phyloP scores from a whole-genome alignment of 2,329 filamentous ascomycete genomes.

The Arthrobotrys musiformis region DNA sequence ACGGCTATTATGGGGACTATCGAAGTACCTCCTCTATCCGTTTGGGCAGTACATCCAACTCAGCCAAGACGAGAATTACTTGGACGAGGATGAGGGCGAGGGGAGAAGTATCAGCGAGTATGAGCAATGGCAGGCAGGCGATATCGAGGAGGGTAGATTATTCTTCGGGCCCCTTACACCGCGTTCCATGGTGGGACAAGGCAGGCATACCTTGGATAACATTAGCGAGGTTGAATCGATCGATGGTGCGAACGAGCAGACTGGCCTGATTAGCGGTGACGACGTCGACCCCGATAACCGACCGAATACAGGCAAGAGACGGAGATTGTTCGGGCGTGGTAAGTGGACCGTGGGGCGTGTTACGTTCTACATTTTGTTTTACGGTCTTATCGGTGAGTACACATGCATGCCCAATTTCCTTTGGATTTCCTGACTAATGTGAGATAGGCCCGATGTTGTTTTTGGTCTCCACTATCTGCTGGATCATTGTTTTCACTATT shows the following conservation, averaged over 20 bases:
- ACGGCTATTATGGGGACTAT: constrained; percentile 81
- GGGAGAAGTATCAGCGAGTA: constrained; percentile 98
- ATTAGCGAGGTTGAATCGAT: constrained; percentile 89
- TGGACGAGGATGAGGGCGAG: constrained; percentile 93
- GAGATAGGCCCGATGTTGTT: constrained; percentile 78
- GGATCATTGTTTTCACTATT: constrained; percentile 97
- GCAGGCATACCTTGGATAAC: constrained; percentile 88
- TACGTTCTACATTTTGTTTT: constrained; percentile 96
- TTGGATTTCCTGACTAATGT: constrained; percentile 18
- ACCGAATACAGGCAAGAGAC: constrained; percentile 70
- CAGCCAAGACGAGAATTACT: constrained; percentile 91
- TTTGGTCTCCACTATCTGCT: constrained; percentile 86
- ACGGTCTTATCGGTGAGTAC: constrained; percentile 74
- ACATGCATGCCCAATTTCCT: neutral
- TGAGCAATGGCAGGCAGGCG: constrained; percentile 98
- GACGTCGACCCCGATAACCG: constrained; percentile 62
- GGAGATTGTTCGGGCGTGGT: constrained; percentile 90
- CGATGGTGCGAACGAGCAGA: constrained; percentile 68
- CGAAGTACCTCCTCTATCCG: constrained; percentile 90
- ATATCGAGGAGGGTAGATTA: constrained; percentile 91
- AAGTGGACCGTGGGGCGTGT: constrained; percentile 95
- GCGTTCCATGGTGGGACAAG: constrained; percentile 84
- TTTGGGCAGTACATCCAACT: constrained; percentile 96
- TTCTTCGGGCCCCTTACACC: constrained; percentile 87
- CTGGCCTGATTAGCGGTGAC: constrained; percentile 68